Evolutionary conservation across 2,329 filamentous ascomycete genomes (phyloP).

Genomic region (Acrocalymma vagum): DNA sequence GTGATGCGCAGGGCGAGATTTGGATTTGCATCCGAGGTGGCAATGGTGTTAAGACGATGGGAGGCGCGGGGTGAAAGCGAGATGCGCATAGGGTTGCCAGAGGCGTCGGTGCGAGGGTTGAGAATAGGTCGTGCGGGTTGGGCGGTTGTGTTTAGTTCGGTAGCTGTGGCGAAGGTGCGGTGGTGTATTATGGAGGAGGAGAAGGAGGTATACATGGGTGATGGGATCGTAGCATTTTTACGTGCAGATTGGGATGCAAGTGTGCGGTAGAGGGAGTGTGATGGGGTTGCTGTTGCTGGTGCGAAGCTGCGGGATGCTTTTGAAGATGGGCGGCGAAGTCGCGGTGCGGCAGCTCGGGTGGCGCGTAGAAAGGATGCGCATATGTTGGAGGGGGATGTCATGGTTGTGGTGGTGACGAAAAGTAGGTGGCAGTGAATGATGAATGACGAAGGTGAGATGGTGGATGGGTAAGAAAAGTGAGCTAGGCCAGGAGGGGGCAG

Average conservation of each 20-base stretch:
- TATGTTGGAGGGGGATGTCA: conserved; percentile 37
- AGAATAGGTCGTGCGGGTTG: conserved; percentile 49
- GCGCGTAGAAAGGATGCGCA: conserved; percentile 42
- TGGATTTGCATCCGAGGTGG: conserved; percentile 67
- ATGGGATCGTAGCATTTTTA: neutral
- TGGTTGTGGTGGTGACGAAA: conserved; percentile 14
- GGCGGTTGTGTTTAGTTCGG: conserved; percentile 28
- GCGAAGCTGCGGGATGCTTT: conserved; percentile 34
- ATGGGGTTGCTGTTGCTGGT: conserved; percentile 26
- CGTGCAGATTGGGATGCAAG: conserved; percentile 37
- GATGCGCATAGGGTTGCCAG: conserved; percentile 83
- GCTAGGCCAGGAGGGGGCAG: no score
- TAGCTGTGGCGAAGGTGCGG: conserved; percentile 43
- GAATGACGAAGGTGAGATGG: conserved; percentile 7
- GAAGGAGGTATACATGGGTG: neutral
- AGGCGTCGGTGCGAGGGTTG: conserved; percentile 82
- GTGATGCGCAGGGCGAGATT: conserved; percentile 87
- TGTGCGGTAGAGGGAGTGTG: conserved; percentile 36
- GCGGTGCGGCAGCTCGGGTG: conserved; percentile 14
- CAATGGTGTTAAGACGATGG: conserved; percentile 73
- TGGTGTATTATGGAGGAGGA: conserved; percentile 5
- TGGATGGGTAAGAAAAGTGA: no score
- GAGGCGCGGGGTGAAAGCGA: conserved; percentile 82
- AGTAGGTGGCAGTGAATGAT: no score
- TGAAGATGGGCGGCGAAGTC: conserved; percentile 2